Base-by-base conservation (phyloP, 192 early-diverging fungal genomes). In the Coemansia sp. region DNA sequence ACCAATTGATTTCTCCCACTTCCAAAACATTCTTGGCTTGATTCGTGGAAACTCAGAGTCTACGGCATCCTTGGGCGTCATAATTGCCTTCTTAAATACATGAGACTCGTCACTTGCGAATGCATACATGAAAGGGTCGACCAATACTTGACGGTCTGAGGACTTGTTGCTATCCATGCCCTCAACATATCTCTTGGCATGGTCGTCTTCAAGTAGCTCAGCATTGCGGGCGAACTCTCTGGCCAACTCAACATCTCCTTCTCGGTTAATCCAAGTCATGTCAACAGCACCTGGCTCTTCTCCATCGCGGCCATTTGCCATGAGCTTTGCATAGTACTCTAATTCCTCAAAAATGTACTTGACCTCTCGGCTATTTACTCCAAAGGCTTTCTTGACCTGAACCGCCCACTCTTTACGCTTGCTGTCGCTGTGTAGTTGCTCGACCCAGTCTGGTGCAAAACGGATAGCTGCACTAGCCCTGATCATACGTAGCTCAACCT, bases 231-330 rank as follows among this genome's bases (percentile, higher is more conserved):
- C 41, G 11, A 63, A 16, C 24, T 61, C 59, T 5, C 15, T 7
- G 15, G 55, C 41, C 31, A 68, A 15, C 12, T 18, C 22, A 8
- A n/a, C 55, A n/a, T 63, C 59, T 5, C 5, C 8, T 15, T 33
- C 33, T 47, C 59, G 36, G 11, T 27, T 70, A 13, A 57, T 57
- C 67, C 67, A 68, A 36, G 54, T 16, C 67, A 41, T 46, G 46
- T 70, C 68, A 42, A 62, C 44, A 12, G 40, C 68, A 11, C 59
- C 36, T 8, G 36, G 59, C 18, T 61, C 59, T 38, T 61, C 36
- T 38, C 59, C 59, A 18, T 38, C 2, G 10, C 31, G 18, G 3
- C 33, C 34, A 36, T 61, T 38, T 61, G 16, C 33, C 59, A 22
- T 40, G 36, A 61, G 59, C 18, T 34, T 34, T 8, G 59, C 59